Percentiles rank a stretch among this genome's conserved stretches.
These are phyloP conservation scores for Alternaria alternata DNA, from an alignment of 2,329 filamentous ascomycete genomes.

Conservation along the genomic window DNA sequence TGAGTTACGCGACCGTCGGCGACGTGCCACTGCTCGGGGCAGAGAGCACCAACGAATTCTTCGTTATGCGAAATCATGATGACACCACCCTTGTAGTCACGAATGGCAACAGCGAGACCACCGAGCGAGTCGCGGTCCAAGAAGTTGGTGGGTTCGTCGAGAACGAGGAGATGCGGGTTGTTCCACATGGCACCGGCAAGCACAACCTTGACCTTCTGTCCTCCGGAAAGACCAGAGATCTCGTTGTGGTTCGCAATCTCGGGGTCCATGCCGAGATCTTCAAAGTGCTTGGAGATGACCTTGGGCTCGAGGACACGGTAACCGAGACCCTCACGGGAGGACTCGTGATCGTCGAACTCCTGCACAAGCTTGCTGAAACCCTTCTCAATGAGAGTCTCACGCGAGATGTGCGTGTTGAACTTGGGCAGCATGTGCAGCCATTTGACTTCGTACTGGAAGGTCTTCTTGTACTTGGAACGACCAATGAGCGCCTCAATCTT, in stretches of 20 bases:
- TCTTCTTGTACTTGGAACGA: conserved; percentile 99
- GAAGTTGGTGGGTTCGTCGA: conserved; percentile 99
- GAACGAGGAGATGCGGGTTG: conserved; percentile 94
- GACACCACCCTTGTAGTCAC: conserved; percentile 97
- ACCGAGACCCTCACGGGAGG: conserved; percentile 96
- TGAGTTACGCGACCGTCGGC: conserved; percentile 85
- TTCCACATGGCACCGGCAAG: conserved; percentile 98
- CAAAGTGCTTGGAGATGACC: conserved; percentile 96
- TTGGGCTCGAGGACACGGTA: conserved; percentile 93
- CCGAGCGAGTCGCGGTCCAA: conserved; percentile 97
- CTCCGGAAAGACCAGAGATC: conserved; percentile 93
- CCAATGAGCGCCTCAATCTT: conserved; percentile 90
- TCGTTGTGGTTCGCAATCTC: conserved; percentile 99
- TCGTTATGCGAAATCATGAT: conserved; percentile 99
- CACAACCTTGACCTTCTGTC: conserved; percentile 99
- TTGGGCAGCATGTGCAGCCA: conserved; percentile 91
- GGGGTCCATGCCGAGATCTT: conserved; percentile 93
- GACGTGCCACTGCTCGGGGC: conserved; percentile 96
- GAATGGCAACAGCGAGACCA: conserved; percentile 95
- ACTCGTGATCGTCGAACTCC: conserved; percentile 98
- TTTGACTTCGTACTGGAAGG: conserved; percentile 98
- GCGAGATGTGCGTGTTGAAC: conserved; percentile 89
- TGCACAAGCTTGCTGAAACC: conserved; percentile 95
- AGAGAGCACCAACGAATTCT: conserved; percentile 95
- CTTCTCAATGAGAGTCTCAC: conserved; percentile 84